Evolutionary conservation across 495 filamentous ascomycete species (phyloP).

Genomic region (Neurospora hispaniola): DNA sequence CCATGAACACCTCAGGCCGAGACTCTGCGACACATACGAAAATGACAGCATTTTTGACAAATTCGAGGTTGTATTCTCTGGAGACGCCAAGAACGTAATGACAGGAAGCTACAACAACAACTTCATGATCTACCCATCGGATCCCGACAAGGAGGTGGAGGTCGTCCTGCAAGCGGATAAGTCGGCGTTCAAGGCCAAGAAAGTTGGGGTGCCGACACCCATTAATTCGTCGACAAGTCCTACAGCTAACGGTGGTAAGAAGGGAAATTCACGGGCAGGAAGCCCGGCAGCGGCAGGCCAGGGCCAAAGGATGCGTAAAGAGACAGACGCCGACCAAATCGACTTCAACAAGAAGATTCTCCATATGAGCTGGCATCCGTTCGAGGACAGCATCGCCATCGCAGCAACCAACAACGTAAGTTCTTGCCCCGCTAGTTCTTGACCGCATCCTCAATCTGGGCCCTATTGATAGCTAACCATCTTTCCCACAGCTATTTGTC

Average conservation of each 20-base stretch:
- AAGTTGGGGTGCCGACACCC: constrained; percentile 93
- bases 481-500: constrained; percentile 68
- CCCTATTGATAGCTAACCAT: constrained; percentile 12
- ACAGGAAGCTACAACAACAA: constrained; percentile 99
- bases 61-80: constrained; percentile 98
- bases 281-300: constrained; percentile 78
- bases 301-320: constrained; percentile 92
- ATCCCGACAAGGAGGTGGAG: constrained; percentile 90
- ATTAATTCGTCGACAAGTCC: constrained; percentile 74
- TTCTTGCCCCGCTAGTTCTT: constrained; percentile 7
- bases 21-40: constrained; percentile 96
- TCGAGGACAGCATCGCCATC: constrained; percentile 98
- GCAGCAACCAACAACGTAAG: constrained; percentile 98
- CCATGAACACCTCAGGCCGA: constrained; percentile 89
- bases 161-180: constrained; percentile 97
- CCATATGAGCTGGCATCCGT: constrained; percentile 99
- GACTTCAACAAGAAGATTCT: constrained; percentile 99
- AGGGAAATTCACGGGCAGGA: constrained; percentile 70
- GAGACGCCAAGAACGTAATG: constrained; percentile 98
- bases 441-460: neutral
- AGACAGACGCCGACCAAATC: constrained; percentile 98
- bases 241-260: constrained; percentile 67
- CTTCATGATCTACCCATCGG: constrained; percentile 99
- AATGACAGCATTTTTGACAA: constrained; percentile 99
- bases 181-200: constrained; percentile 99